Evolutionary conservation across 257 asterid genomes (phyloP).

Genomic region (Nicotiana undulata): DNA sequence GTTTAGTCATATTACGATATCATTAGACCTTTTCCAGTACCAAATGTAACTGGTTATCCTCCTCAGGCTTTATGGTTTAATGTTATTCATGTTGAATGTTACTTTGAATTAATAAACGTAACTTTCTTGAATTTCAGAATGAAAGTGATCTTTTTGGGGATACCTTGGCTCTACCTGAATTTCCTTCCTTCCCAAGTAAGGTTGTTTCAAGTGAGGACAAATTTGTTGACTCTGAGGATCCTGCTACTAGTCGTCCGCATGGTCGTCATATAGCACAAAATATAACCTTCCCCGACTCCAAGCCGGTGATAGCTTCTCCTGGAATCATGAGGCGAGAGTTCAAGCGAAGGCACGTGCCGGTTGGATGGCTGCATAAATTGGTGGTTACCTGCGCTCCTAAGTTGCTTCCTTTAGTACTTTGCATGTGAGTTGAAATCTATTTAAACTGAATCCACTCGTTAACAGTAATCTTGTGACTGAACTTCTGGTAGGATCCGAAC

Average conservation of each 20-base stretch:
- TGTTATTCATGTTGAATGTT: not conserved
- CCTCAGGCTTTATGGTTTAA: not conserved
- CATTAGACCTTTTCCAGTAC: not conserved
- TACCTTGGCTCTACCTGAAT: constrained; percentile 71
- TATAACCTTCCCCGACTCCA: constrained; percentile 46
- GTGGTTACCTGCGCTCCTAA: constrained; percentile 21
- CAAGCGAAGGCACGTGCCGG: constrained; percentile 50
- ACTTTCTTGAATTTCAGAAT: constrained; percentile 45
- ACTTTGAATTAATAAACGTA: not conserved
- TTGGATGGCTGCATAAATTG: constrained; percentile 79
- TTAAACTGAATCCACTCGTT: not conserved
- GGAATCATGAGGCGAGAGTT: constrained; percentile 48
- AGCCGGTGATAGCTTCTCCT: constrained; percentile 41
- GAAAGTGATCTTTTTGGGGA: constrained; percentile 90
- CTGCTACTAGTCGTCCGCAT: constrained; percentile 53
- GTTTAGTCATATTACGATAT: not conserved
- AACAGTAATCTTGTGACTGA: not conserved
- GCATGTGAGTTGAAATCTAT: not conserved
- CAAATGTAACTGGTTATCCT: not conserved
- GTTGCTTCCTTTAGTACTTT: not conserved
- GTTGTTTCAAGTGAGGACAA: constrained; percentile 88
- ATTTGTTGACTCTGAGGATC: constrained; percentile 82
- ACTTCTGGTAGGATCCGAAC: constrained; percentile 52
- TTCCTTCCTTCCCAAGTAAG: constrained; percentile 83
- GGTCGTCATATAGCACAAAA: constrained; percentile 38